A percentile compares a stretch with the other conserved stretches of the same genome.
Evolutionary conservation across 2,329 filamentous ascomycete genomes (phyloP).

Genomic region (Diaporthe vaccinii): DNA sequence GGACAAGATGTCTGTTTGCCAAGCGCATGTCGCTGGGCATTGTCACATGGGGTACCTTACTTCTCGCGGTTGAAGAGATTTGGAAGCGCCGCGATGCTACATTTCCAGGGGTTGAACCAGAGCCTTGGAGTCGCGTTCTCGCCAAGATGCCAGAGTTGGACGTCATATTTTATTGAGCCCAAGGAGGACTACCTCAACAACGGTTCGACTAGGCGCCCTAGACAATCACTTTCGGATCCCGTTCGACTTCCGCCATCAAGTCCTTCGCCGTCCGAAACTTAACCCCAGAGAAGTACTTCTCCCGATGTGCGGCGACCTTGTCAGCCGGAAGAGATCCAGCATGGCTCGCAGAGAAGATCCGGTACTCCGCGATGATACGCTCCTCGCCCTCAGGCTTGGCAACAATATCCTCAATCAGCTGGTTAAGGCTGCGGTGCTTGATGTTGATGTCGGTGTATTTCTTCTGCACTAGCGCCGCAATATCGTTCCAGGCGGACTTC

Average conservation of each 20-base stretch:
- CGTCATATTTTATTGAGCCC: not conserved
- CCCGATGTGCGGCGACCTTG: not conserved
- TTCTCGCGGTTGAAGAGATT: not conserved
- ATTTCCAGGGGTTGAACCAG: not conserved
- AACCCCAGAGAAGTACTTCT: not conserved
- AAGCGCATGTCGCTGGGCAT: not conserved
- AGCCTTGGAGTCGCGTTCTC: not conserved
- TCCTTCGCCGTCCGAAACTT: not conserved
- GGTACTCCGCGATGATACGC: not conserved
- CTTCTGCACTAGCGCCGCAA: not conserved
- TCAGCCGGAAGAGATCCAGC: not conserved
- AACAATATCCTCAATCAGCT: not conserved
- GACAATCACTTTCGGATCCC: not conserved
- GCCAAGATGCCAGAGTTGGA: not conserved
- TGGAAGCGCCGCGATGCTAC: not conserved
- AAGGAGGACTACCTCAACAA: too few relatives aligned
- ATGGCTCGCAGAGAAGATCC: slow-evolving; percentile 2
- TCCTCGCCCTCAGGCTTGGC: not conserved
- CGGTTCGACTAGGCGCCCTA: not conserved
- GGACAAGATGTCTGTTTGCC: not conserved
- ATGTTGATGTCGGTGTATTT: not conserved
- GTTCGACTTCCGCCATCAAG: not conserved
- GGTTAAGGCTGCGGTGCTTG: not conserved
- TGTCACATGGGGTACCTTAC: not conserved
- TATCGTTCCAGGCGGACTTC: not conserved